A percentile compares a stretch with the other conserved stretches of the same genome.
phyloP scores from a whole-genome alignment of 2,329 filamentous ascomycete species.

The Claviceps pusilla region DNA sequence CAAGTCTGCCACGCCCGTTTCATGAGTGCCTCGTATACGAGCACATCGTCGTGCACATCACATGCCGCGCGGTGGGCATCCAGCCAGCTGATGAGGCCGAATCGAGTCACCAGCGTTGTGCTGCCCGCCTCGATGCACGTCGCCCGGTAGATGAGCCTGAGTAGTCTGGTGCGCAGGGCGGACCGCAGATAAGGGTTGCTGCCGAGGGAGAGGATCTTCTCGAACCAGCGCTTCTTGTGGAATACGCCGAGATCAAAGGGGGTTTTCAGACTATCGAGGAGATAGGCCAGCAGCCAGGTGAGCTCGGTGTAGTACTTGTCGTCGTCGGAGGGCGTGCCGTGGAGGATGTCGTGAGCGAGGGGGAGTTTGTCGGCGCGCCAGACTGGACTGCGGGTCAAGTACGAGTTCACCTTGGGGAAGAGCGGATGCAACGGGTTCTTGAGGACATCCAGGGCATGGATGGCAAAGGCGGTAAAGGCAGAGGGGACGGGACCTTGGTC shows the following conservation, averaged over 20 bases:
- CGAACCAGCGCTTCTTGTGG: constrained; percentile 52
- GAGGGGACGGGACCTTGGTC: constrained; percentile 50
- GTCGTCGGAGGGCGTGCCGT: constrained; percentile 54
- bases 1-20: constrained; percentile 47
- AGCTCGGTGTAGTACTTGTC: constrained; percentile 59
- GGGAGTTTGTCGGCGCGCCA: constrained; percentile 66
- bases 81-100: constrained; percentile 62
- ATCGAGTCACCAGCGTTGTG: constrained; percentile 65
- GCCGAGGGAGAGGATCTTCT: constrained; percentile 57
- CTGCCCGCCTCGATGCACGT: constrained; percentile 56
- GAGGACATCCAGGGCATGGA: constrained; percentile 53
- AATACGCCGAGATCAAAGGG: constrained; percentile 44
- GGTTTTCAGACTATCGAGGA: constrained; percentile 52
- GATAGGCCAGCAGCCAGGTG: constrained; percentile 57
- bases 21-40: constrained; percentile 39
- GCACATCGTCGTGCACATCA: constrained; percentile 25
- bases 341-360: constrained; percentile 47
- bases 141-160: constrained; percentile 50
- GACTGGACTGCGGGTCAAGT: constrained; percentile 59
- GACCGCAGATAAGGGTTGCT: constrained; percentile 48
- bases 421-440: constrained; percentile 65
- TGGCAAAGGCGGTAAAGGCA: constrained; percentile 61
- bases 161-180: constrained; percentile 42
- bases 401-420: constrained; percentile 75
- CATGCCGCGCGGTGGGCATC: constrained; percentile 40